Conservation (phyloP, 2,329 filamentous ascomycete genomes). For the Aspergillus tamarii region DNA sequence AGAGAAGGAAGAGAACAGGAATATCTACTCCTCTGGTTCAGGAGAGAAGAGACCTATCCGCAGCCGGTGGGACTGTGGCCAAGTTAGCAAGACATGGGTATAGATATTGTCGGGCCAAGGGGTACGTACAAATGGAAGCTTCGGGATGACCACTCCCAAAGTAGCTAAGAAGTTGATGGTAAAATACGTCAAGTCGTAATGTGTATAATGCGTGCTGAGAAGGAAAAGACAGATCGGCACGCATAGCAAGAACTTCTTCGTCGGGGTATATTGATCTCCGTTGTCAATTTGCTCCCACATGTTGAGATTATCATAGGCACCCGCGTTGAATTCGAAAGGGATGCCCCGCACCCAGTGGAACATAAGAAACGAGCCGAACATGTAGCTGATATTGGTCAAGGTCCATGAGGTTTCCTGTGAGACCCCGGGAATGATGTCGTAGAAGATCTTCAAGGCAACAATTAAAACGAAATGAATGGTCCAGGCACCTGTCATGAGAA, state of each 20-base stretch:
- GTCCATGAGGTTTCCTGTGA: constrained; percentile 99
- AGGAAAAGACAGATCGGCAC: constrained; percentile 94
- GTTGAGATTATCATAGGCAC: constrained; percentile 98
- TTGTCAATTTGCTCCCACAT: constrained; percentile 99
- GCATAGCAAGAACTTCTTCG: constrained; percentile 96
- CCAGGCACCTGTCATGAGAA: constrained; percentile 75
- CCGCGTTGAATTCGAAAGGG: constrained; percentile 97
- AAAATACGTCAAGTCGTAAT: constrained; percentile 96
- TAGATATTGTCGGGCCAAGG: neutral
- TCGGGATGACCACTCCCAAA: constrained; percentile 90
- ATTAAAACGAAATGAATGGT: constrained; percentile 96
- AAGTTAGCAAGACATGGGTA: constrained; percentile 31
- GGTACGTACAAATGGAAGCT: constrained; percentile 83
- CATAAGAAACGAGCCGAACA: constrained; percentile 99
- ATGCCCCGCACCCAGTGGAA: constrained; percentile 98
- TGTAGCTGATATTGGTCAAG: constrained; percentile 97
- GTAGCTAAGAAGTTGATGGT: constrained; percentile 95
- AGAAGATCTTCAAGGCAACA: constrained; percentile 88
- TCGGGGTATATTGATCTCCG: constrained; percentile 95
- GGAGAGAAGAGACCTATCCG: constrained; percentile 75
- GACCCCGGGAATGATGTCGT: constrained; percentile 93
- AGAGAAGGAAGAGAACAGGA: constrained; percentile 16
- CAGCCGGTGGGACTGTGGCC: constrained; percentile 73
- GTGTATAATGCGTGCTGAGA: constrained; percentile 97
- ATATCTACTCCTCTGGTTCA: constrained; percentile 62